A percentile compares a stretch with the other conserved stretches of the same genome.
phyloP scores from a whole-genome alignment of 2,329 filamentous ascomycete genomes.

The Penicillium aurantiogriseum region DNA sequence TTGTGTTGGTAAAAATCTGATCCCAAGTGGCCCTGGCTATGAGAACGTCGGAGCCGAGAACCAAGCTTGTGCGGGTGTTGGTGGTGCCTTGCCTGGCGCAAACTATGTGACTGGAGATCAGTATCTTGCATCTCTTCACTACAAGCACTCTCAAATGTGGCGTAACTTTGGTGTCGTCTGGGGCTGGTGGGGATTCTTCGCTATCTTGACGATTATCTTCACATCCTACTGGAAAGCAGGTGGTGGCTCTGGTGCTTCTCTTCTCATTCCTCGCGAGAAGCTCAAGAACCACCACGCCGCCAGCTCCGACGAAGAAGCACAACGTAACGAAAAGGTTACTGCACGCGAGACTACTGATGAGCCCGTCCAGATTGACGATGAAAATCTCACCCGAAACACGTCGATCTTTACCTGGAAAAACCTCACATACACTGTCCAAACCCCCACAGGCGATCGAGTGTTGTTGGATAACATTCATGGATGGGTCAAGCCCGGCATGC shows the following conservation, averaged over 20 bases:
- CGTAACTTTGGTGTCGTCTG: slow-evolving; percentile 60
- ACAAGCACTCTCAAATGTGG: slow-evolving; percentile 53
- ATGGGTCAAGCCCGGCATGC: slow-evolving; percentile 71
- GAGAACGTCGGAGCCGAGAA: slow-evolving; percentile 17
- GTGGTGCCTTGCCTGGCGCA: slow-evolving; percentile 52
- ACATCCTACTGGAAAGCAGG: slow-evolving; percentile 54
- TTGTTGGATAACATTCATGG: slow-evolving; percentile 68
- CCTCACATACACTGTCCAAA: slow-evolving; percentile 67
- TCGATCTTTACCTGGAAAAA: slow-evolving; percentile 72
- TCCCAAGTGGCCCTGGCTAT: slow-evolving; percentile 31
- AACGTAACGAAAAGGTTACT: not conserved
- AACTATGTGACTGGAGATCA: slow-evolving; percentile 54
- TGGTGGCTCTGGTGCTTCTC: slow-evolving; percentile 48
- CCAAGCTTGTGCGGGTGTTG: slow-evolving; percentile 55
- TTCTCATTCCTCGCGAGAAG: slow-evolving; percentile 62
- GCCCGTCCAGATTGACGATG: slow-evolving; percentile 22
- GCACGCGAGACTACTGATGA: slow-evolving; percentile 9
- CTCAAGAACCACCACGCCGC: slow-evolving; percentile 37
- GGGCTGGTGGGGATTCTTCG: slow-evolving; percentile 61
- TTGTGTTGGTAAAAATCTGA: slow-evolving; percentile 31
- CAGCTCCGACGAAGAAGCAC: slow-evolving; percentile 21
- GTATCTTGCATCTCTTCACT: slow-evolving; percentile 56
- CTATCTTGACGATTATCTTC: slow-evolving; percentile 55
- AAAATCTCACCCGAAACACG: slow-evolving; percentile 57
- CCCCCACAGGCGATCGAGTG: slow-evolving; percentile 51